phyloP scores from a whole-genome alignment of 495 filamentous ascomycete genomes.

The Neurospora sp. region DNA sequence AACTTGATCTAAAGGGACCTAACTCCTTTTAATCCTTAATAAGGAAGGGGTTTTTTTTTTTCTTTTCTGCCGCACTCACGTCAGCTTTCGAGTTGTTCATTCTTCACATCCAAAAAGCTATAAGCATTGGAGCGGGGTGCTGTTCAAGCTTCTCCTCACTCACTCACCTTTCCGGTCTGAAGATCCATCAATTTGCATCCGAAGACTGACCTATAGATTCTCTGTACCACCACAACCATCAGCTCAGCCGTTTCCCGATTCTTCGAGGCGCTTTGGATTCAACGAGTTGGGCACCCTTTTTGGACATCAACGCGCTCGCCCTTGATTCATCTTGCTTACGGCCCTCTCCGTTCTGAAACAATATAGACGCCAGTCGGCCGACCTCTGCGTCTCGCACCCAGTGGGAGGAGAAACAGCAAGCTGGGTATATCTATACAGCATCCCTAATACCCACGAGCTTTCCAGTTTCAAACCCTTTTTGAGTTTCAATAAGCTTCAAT shows the following conservation, averaged over 20 bases:
- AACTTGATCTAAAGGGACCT: not conserved
- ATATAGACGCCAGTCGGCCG: not conserved
- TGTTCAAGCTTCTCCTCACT: not conserved
- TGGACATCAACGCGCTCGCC: not conserved
- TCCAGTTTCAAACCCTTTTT: not conserved
- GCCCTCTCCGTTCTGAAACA: not conserved
- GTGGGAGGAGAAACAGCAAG: not conserved
- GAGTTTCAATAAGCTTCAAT: not conserved
- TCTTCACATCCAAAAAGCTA: not conserved
- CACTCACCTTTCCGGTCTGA: not conserved
- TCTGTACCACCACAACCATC: not conserved
- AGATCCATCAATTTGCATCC: not conserved
- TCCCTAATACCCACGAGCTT: not conserved
- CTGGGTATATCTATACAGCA: not conserved
- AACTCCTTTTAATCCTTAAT: not conserved
- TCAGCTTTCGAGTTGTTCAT: not conserved
- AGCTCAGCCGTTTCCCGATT: not conserved
- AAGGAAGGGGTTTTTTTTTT: not conserved
- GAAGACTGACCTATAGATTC: not conserved
- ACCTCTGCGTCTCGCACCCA: not conserved
- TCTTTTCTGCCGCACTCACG: not conserved
- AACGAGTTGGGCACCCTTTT: not conserved
- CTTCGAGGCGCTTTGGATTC: not conserved
- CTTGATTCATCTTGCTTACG: not conserved
- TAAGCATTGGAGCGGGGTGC: not conserved